Evolutionary conservation across 2,329 filamentous ascomycete species (phyloP).

Genomic region (Pyrenochaeta sp.): DNA sequence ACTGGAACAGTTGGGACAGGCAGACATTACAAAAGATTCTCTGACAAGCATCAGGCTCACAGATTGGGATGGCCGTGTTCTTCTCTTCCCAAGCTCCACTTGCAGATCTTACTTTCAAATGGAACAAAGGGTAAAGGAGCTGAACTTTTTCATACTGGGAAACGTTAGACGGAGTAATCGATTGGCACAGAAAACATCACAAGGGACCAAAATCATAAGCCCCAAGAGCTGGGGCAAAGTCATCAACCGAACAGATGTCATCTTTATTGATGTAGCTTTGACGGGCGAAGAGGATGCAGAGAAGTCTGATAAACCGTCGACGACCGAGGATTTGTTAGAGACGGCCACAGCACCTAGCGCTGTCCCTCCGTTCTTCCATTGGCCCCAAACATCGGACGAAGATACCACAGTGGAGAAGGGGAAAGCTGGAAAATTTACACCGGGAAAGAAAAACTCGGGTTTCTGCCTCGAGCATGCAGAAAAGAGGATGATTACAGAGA

Average conservation of each 20-base stretch:
- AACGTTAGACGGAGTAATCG: background rate
- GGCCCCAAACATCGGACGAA: slow-evolving; percentile 19
- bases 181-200: slow-evolving; percentile 9
- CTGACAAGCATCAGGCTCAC: slow-evolving; percentile 28
- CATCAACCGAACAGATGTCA: slow-evolving; percentile 15
- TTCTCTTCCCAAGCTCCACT: slow-evolving; percentile 28
- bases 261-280: slow-evolving; percentile 31
- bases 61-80: slow-evolving; percentile 26
- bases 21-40: slow-evolving; percentile 3
- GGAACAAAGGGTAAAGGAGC: slow-evolving; percentile 34
- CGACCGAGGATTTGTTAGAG: background rate
- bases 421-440: too few species aligned
- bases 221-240: slow-evolving; percentile 31
- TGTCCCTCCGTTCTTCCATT: slow-evolving; percentile 39
- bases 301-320: background rate
- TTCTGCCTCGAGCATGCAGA: slow-evolving; percentile 32
- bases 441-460: too few species aligned
- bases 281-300: slow-evolving; percentile 6
- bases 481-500: slow-evolving; percentile 28
- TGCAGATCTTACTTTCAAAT: slow-evolving; percentile 42
- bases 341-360: background rate
- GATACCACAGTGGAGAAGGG: slow-evolving; percentile 8
- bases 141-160: slow-evolving; percentile 10
- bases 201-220: slow-evolving; percentile 12
- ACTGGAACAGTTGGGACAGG: slow-evolving; percentile 12